Evolutionary conservation across 345 rosid species (phyloP), one percentile per base, ranked within the genome.

Genomic region (Alliaria petiolata): DNA sequence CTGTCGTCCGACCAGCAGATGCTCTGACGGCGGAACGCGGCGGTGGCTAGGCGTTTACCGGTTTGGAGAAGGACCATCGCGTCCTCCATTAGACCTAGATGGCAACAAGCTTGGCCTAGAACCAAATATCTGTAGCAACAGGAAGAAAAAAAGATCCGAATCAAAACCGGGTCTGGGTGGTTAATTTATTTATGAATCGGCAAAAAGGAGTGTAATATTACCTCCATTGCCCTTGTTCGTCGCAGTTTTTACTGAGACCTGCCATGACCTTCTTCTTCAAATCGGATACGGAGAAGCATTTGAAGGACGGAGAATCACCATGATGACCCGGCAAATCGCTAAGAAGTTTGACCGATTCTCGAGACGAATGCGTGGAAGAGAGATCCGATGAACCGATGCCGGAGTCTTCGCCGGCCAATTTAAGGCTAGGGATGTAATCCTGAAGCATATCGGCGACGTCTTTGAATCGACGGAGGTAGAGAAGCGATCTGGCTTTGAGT

Each of bases 11-110:
- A 85, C 81, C 81, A 84, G 28, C 91, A 88, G 20, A 88, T 82
- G 80, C 97, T 89, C 72, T 92, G 82, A 4, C 93, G 97, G 68
- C 99, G 99, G 70, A 86, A 87, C n/a, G 98, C 99, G 16, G 98
- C 99, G 4, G 89, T 83, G 47, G 98, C 90, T 31, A 95, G 80
- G 67, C 99, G 97, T 80, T 92, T 95, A 3, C 97, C 97, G 60
- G 96, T 90, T 72, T 95, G 99, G 42, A 95, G 92, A 12, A 95
- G 93, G 12, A 79, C 99, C 97, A 95, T 85, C 1, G 99, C 99
- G 73, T 95, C 99, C 71, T 95, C 99, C 98, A 95, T 87, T 7
- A 95, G 74, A 50, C 99, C 99, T 7, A 95, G 79, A 64, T 92
- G 96, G 79, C 96, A 84, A 67, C 99, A 95, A 8, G 98, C 99